These are phyloP conservation scores for Phytophthora parvispora DNA, from an alignment of 352 stramenopile species.

Conservation along the genomic window DNA sequence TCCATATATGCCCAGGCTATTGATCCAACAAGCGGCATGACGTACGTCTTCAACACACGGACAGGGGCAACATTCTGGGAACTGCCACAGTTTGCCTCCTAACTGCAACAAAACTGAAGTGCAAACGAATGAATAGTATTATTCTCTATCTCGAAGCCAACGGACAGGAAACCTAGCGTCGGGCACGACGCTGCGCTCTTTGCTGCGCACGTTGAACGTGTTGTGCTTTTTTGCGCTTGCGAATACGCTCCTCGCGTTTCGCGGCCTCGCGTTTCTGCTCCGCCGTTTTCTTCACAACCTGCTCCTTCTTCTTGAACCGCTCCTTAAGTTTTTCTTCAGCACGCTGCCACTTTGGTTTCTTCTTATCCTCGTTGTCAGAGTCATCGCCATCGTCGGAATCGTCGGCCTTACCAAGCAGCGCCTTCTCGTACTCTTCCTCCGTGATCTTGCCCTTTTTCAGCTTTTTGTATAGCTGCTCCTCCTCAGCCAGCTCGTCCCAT, in stretches of 20 bases:
- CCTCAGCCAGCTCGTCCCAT: constrained; percentile 99
- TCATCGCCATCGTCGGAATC: constrained; percentile 45
- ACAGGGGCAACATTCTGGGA: constrained; percentile 68
- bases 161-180: constrained; percentile 25
- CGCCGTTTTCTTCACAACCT: constrained; percentile 73
- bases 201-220: constrained; percentile 72
- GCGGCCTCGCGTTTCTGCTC: constrained; percentile 78
- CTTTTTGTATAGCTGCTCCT: constrained; percentile 98
- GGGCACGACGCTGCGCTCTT: constrained; percentile 55
- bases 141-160: constrained; percentile 33
- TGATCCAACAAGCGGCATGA: constrained; percentile 53
- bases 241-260: constrained; percentile 88
- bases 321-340: constrained; percentile 81
- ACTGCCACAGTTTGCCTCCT: constrained; percentile 51
- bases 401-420: constrained; percentile 64
- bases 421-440: constrained; percentile 94
- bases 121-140: constrained; percentile 39
- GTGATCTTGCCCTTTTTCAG: constrained; percentile 98
- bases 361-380: constrained; percentile 42
- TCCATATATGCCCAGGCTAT: constrained; percentile 52
- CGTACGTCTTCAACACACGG: constrained; percentile 68
- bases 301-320: constrained; percentile 89
- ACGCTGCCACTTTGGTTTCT: constrained; percentile 73
- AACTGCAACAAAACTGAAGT: constrained; percentile 1
- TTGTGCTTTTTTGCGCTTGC: constrained; percentile 82